Evolutionary conservation across 148 eudicot genomes (phyloP).

Genomic region (Rhododendron griersonianum): DNA sequence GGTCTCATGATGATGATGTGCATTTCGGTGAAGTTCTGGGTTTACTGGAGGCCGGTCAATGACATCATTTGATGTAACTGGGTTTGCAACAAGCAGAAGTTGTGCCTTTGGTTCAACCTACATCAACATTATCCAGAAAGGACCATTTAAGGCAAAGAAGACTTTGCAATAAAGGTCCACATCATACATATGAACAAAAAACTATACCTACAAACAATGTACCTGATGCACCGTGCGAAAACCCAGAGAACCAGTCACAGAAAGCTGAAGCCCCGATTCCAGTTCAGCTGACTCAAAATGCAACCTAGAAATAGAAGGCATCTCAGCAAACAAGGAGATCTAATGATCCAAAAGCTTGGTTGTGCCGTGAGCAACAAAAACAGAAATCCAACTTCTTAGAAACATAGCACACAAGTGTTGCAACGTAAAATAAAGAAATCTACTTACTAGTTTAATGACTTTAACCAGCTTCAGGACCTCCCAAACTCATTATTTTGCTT

Average conservation of each 20-base stretch:
- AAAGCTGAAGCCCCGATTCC: conserved; percentile 54
- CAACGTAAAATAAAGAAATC: background rate
- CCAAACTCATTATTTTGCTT: background rate
- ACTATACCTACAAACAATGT: background rate
- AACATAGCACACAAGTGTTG: background rate
- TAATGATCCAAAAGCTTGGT: background rate
- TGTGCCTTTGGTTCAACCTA: conserved; percentile 91
- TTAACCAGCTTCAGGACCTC: background rate
- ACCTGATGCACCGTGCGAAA: conserved; percentile 92
- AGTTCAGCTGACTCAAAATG: conserved; percentile 68
- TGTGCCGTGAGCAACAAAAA: background rate
- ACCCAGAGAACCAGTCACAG: conserved; percentile 86
- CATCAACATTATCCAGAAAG: conserved; percentile 16
- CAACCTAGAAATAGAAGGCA: conserved; percentile 30
- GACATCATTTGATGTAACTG: conserved; percentile 18
- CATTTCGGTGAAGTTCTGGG: conserved; percentile 23
- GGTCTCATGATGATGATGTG: conserved; percentile 30
- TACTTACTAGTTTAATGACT: background rate
- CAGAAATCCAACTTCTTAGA: background rate
- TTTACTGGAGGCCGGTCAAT: conserved; percentile 12
- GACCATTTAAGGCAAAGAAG: conserved; percentile 13
- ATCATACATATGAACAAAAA: background rate
- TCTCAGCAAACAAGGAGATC: conserved; percentile 10
- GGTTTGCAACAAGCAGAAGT: conserved; percentile 60
- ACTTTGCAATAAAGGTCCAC: background rate